phyloP scores from a whole-genome alignment of 768 basidiomycete species.

The Kondoa malvinella region DNA sequence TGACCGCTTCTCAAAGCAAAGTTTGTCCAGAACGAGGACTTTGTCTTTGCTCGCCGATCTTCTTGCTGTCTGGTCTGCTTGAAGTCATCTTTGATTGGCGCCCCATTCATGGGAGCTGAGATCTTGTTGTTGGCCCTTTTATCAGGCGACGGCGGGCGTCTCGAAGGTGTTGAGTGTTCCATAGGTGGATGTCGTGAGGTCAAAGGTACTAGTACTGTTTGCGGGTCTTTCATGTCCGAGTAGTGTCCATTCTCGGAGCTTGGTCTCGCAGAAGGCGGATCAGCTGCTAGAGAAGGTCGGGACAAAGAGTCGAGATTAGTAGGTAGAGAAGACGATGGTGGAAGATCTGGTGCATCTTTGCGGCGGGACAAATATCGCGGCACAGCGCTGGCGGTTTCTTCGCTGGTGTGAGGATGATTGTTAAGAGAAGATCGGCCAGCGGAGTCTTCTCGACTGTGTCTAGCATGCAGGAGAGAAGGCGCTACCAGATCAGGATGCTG shows the following conservation, averaged over 20 bases:
- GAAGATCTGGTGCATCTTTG: constrained; percentile 28
- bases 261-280: constrained; percentile 6
- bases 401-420: constrained; percentile 13
- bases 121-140: constrained; percentile 42
- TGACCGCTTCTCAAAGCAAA: constrained; percentile 49
- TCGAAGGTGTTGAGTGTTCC: constrained; percentile 1
- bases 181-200: background rate
- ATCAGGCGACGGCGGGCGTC: constrained; percentile 9
- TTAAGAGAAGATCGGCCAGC: constrained; percentile 16
- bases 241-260: constrained; percentile 4
- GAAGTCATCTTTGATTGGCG: constrained; percentile 75
- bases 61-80: constrained; percentile 40
- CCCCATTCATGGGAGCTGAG: constrained; percentile 68
- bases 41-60: constrained; percentile 77
- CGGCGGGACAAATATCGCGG: background rate
- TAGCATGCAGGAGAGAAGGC: background rate
- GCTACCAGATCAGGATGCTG: background rate
- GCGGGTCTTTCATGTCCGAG: constrained; percentile 5
- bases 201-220: background rate
- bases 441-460: constrained; percentile 15
- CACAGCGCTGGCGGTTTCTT: constrained; percentile 13
- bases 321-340: constrained; percentile 48
- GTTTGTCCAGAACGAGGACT: constrained; percentile 75
- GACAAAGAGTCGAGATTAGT: constrained; percentile 34
- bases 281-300: background rate